These are phyloP conservation scores for Kwoniella europaea DNA, from an alignment of 768 basidiomycete species.

Conservation along the genomic window DNA sequence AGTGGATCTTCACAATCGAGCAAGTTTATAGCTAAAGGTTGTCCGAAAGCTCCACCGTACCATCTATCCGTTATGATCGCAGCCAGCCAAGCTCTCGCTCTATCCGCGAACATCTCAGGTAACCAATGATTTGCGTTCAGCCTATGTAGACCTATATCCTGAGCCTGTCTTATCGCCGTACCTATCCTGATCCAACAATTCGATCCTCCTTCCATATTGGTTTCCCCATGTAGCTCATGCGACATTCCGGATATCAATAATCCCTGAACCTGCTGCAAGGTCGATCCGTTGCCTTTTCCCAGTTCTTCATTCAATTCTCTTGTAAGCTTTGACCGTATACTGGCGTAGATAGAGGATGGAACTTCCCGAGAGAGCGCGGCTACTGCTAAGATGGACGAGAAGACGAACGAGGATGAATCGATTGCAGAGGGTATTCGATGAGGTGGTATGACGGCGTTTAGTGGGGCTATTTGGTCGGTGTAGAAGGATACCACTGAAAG, in stretches of 20 bases:
- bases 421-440: conserved; percentile 5
- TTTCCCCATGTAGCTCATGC: conserved; percentile 23
- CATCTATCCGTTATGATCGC: conserved; percentile 23
- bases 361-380: conserved; percentile 19
- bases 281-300: conserved; percentile 15
- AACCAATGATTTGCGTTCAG: conserved; percentile 19
- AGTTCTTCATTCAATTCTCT: conserved; percentile 2
- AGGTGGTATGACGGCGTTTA: conserved; percentile 22
- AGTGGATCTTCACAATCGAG: conserved; percentile 24
- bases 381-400: conserved; percentile 17
- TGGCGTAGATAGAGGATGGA: conserved; percentile 15
- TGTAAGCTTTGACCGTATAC: conserved; percentile 4
- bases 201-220: conserved; percentile 29
- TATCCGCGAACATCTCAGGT: conserved; percentile 23
- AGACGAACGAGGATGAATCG: conserved; percentile 8
- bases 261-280: conserved; percentile 18
- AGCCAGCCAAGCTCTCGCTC: conserved; percentile 20
- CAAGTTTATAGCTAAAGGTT: conserved; percentile 16
- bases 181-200: conserved; percentile 24
- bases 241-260: conserved; percentile 27
- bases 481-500: conserved; percentile 16
- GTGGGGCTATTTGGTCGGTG: conserved; percentile 14
- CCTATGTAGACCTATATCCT: conserved; percentile 26
- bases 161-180: conserved; percentile 21
- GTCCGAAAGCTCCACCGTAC: conserved; percentile 24